Conservation (phyloP, 768 basidiomycete species). For the Mrakia blollopis region DNA sequence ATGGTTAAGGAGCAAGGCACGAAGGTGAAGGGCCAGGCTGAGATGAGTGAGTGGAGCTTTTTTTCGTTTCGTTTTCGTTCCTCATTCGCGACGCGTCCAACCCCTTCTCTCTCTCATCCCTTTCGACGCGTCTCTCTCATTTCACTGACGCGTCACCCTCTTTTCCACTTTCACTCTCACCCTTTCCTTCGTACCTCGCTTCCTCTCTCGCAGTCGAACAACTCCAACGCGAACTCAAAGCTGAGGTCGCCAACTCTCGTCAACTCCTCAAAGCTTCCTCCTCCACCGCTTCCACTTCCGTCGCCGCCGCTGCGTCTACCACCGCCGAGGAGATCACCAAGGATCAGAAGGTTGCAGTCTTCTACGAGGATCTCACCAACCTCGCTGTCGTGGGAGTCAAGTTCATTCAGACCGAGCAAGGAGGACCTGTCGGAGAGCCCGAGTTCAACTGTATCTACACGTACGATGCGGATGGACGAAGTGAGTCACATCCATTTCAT, state of each 20-base stretch:
- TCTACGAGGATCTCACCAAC: conserved; percentile 27
- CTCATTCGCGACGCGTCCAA: too few species aligned
- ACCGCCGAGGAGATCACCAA: neutral
- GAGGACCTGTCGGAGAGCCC: neutral
- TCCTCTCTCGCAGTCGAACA: conserved; percentile 10
- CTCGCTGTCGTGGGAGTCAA: conserved; percentile 18
- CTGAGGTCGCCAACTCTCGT: conserved; percentile 25
- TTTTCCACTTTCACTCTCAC: too few species aligned
- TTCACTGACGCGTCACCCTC: neutral
- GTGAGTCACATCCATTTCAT: neutral
- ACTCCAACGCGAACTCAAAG: conserved; percentile 21
- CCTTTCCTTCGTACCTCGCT: neutral
- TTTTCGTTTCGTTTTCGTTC: neutral
- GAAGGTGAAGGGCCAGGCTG: conserved; percentile 7
- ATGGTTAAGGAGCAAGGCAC: conserved; percentile 13
- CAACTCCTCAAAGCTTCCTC: conserved; percentile 11
- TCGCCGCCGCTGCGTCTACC: neutral
- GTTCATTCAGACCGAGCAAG: neutral
- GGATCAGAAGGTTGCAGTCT: conserved; percentile 6
- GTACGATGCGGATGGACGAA: neutral
- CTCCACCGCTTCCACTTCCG: neutral
- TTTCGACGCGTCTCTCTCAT: too few species aligned
- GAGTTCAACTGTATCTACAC: conserved; percentile 27
- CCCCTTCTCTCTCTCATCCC: neutral
- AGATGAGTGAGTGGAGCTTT: conserved; percentile 8